phyloP scores from a whole-genome alignment of 495 filamentous ascomycete species.

The Chaetomium cochliodes region DNA sequence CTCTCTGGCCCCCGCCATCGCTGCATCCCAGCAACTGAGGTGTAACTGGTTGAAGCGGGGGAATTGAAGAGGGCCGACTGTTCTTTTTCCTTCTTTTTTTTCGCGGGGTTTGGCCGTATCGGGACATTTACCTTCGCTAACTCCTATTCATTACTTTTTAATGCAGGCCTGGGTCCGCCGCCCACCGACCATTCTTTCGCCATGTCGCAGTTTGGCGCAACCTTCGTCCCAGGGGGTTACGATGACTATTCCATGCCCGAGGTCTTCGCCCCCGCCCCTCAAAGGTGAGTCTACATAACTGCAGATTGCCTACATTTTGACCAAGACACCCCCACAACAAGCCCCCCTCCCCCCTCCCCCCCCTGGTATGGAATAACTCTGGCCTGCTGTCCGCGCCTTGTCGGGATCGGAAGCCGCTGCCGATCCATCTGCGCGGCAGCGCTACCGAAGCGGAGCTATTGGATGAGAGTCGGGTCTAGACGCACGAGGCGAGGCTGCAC shows the following conservation, averaged over 20 bases:
- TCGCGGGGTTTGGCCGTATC: slow-evolving; percentile 22
- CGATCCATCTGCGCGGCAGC: slow-evolving; percentile 14
- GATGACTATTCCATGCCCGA: slow-evolving; percentile 84
- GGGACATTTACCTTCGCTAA: slow-evolving; percentile 26
- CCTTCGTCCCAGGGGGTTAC: slow-evolving; percentile 82
- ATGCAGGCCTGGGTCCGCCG: slow-evolving; percentile 43
- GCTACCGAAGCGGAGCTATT: slow-evolving; percentile 17
- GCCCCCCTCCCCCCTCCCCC: too few species aligned
- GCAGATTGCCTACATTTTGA: too few species aligned
- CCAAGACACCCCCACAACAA: too few species aligned
- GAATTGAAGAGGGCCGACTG: not conserved
- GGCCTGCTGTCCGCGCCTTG: not conserved
- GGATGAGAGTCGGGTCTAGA: slow-evolving; percentile 21
- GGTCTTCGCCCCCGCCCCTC: slow-evolving; percentile 68
- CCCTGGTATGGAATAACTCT: too few species aligned
- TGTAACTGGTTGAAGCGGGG: slow-evolving; percentile 18
- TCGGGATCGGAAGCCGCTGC: slow-evolving; percentile 12
- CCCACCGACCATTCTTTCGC: slow-evolving; percentile 45
- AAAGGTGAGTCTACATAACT: slow-evolving; percentile 63
- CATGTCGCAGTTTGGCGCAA: slow-evolving; percentile 66
- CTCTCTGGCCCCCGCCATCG: slow-evolving; percentile 17
- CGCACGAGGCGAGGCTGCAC: slow-evolving; percentile 17
- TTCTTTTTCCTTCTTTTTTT: not conserved
- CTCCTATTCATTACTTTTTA: slow-evolving; percentile 28
- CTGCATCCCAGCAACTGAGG: slow-evolving; percentile 14